phyloP scores from a whole-genome alignment of 2,329 filamentous ascomycete species.

The Aspergillus flavus region DNA sequence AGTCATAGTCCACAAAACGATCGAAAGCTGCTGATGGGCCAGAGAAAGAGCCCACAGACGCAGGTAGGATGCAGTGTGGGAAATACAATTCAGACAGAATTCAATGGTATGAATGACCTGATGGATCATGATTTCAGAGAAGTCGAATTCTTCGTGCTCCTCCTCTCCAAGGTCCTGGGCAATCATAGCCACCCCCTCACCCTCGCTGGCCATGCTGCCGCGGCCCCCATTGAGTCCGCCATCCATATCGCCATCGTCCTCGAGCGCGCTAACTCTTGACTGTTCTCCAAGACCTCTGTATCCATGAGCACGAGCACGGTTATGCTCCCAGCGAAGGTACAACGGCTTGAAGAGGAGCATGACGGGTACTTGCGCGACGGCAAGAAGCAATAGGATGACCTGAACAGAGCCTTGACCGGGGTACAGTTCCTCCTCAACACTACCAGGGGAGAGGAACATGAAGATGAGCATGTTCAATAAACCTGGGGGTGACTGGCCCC shows the following conservation, averaged over 20 bases:
- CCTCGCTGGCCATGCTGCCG: slow-evolving; percentile 72
- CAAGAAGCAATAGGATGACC: slow-evolving; percentile 75
- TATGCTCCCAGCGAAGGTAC: slow-evolving; percentile 92
- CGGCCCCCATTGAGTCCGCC: slow-evolving; percentile 62
- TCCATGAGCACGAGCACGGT: slow-evolving; percentile 80
- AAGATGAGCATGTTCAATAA: slow-evolving; percentile 99
- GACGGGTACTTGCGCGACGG: slow-evolving; percentile 83
- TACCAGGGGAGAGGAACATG: slow-evolving; percentile 94
- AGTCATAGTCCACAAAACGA: slow-evolving; percentile 97
- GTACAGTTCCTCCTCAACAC: slow-evolving; percentile 70
- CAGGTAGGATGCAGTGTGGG: slow-evolving; percentile 96
- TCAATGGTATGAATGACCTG: slow-evolving; percentile 99
- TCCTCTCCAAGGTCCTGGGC: slow-evolving; percentile 78
- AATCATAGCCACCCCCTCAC: slow-evolving; percentile 84
- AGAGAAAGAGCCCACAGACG: slow-evolving; percentile 97
- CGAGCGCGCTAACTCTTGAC: slow-evolving; percentile 83
- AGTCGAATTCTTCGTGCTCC: slow-evolving; percentile 96
- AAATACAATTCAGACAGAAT: slow-evolving; percentile 99
- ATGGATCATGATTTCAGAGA: slow-evolving; percentile 96
- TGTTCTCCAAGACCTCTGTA: slow-evolving; percentile 93
- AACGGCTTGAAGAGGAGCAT: slow-evolving; percentile 94
- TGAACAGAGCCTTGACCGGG: slow-evolving; percentile 76
- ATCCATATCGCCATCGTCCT: slow-evolving; percentile 78
- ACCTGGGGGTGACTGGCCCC: slow-evolving; percentile 72
- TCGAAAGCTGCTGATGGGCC: slow-evolving; percentile 94